A percentile compares a stretch with the other conserved stretches of the same genome.
phyloP scores from a whole-genome alignment of 345 rosid genomes.

The Lagerstroemia speciosa region DNA sequence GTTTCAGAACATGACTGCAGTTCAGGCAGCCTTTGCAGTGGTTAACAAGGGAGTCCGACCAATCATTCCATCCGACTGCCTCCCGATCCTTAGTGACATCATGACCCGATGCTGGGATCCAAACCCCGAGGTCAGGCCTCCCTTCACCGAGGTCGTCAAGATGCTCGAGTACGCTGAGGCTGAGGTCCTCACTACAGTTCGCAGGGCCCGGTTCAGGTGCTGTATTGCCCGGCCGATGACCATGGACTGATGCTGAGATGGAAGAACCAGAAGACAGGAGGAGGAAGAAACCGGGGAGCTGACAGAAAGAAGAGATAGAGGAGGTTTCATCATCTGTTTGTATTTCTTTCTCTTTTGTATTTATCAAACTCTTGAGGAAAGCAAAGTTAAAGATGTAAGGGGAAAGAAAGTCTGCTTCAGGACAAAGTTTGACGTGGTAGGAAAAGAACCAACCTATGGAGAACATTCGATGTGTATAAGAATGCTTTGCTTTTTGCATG shows the following conservation, averaged over 20 bases:
- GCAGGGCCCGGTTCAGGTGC: constrained; percentile 43
- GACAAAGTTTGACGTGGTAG: constrained; percentile 2
- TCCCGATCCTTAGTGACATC: constrained; percentile 28
- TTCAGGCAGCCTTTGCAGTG: constrained; percentile 41
- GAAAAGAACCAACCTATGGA: no score
- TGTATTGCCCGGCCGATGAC: constrained; percentile 37
- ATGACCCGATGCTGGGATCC: constrained; percentile 38
- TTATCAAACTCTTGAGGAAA: constrained; percentile 1
- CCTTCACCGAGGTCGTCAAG: constrained; percentile 24
- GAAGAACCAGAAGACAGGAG: neutral
- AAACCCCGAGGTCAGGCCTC: constrained; percentile 32
- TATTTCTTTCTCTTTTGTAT: neutral
- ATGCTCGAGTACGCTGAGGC: constrained; percentile 30
- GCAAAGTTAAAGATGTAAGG: neutral
- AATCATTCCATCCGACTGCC: constrained; percentile 22
- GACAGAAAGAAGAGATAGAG: neutral
- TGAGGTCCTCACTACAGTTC: constrained; percentile 29
- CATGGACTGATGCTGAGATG: constrained; percentile 12
- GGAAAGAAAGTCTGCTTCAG: neutral
- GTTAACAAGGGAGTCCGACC: constrained; percentile 36
- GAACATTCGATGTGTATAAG: no score
- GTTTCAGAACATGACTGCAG: constrained; percentile 37
- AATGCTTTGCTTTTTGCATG: no score
- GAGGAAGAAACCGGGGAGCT: neutral
- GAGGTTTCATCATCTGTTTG: neutral